Evolutionary conservation across 352 stramenopile genomes (phyloP), one percentile per base, ranked within the genome.

Genomic region (Phytophthora melonis): DNA sequence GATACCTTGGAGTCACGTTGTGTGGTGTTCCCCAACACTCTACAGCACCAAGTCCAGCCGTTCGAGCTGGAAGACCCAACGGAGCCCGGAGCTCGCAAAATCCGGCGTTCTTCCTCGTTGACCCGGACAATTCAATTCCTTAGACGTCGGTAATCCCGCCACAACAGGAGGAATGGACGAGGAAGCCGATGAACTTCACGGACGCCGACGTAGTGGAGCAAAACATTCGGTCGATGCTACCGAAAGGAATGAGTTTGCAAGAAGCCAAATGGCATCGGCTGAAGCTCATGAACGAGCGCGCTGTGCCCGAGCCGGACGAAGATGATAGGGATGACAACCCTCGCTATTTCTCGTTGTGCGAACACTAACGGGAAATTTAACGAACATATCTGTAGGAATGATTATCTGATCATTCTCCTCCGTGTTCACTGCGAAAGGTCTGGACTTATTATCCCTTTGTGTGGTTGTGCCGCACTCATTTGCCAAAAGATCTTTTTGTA

Each of bases 101-200:
- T 89, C 68, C 23, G 18, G 78, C 66, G 14, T 84, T 88, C 53
- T 89, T 90, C 49, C 60, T 88, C 9, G 49, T 90, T 18, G 71
- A 90, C 23, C 81, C 77, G 6, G 43, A 68, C 2, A 65, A 56
- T 5, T 27, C 57, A 7, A 72, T 85, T 18, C 66, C 74, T 18
- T 88, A 79, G 32, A 87, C 74, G 1, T 65, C 67, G 0, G 61
- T 75, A 13, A 82, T 90, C 2, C 69, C 79, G 27, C 78, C 77
- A 3, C 81, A 88, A 52, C 79, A 90, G 52, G 27, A 71, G 5
- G 39, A 73, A n/a, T 87, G 82, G 82, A 65, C 77, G 10, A 8
- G 74, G 18, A 5, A 6, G 3, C 18, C 43, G 5, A 50, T 50
- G 16, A 19, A 3, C 7, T 23, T 23, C 43, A 50, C 43, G 3